phyloP scores from a whole-genome alignment of 2,329 filamentous ascomycete genomes.

The Colletotrichum horii region DNA sequence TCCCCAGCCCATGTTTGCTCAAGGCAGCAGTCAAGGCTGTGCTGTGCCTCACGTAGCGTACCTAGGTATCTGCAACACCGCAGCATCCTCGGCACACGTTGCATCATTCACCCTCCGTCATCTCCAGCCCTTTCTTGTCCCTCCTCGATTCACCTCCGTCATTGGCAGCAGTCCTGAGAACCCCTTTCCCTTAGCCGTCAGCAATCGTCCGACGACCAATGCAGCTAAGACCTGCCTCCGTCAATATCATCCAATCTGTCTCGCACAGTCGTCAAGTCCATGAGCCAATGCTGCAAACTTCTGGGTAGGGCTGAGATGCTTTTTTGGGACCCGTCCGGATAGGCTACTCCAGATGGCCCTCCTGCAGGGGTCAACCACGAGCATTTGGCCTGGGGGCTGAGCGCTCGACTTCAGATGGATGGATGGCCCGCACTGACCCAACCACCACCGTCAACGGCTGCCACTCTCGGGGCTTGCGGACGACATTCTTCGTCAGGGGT shows the following conservation, averaged over 20 bases:
- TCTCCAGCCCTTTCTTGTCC: background rate
- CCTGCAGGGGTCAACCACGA: slow-evolving; percentile 6
- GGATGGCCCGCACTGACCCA: background rate
- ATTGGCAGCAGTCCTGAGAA: background rate
- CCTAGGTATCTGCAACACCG: background rate
- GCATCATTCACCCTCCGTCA: background rate
- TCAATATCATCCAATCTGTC: background rate
- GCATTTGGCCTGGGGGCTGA: background rate
- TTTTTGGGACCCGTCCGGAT: background rate
- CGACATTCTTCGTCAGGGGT: background rate
- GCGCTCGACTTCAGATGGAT: background rate
- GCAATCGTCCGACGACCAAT: background rate
- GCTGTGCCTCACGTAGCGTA: background rate
- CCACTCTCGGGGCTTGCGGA: background rate
- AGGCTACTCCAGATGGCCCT: background rate
- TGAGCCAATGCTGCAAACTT: background rate
- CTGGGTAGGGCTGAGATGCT: slow-evolving; percentile 8
- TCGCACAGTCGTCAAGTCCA: background rate
- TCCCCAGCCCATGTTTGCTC: background rate
- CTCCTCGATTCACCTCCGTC: background rate
- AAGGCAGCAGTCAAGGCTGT: background rate
- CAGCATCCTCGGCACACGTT: background rate
- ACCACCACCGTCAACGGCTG: background rate
- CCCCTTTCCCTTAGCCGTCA: background rate
- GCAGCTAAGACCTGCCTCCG: background rate